phyloP scores from a whole-genome alignment of 495 filamentous ascomycete genomes.

The Glarea lozoyensis region DNA sequence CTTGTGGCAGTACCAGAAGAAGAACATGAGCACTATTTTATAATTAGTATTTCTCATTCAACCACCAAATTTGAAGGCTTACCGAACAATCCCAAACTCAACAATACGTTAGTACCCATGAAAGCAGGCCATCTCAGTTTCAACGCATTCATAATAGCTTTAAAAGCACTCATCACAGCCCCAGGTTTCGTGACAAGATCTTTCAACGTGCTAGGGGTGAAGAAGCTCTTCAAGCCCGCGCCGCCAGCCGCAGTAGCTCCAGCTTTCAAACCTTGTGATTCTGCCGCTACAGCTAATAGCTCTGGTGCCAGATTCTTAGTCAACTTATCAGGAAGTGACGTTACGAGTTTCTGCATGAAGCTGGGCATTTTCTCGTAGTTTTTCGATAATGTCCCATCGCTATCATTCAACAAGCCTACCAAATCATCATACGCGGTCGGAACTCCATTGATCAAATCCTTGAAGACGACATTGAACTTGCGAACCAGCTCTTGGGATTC shows the following conservation, averaged over 20 bases:
- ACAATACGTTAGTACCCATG: constrained; percentile 73
- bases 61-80: constrained; percentile 26
- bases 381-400: constrained; percentile 63
- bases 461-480: constrained; percentile 81
- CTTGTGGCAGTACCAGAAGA: constrained; percentile 97
- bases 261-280: constrained; percentile 56
- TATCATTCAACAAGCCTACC: constrained; percentile 68
- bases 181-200: constrained; percentile 82
- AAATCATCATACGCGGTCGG: constrained; percentile 91
- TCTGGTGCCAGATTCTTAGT: constrained; percentile 67
- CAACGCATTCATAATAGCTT: constrained; percentile 76
- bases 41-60: neutral
- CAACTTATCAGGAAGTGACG: constrained; percentile 75
- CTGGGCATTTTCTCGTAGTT: constrained; percentile 70
- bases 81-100: constrained; percentile 79
- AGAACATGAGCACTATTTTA: constrained; percentile 68
- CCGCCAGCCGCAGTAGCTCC: constrained; percentile 5
- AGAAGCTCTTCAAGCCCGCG: constrained; percentile 28
- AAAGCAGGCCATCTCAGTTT: constrained; percentile 78
- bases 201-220: constrained; percentile 44
- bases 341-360: constrained; percentile 79
- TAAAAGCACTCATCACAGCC: constrained; percentile 70
- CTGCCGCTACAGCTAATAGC: constrained; percentile 63
- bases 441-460: constrained; percentile 83
- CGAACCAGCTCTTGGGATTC: constrained; percentile 72